Percentiles rank a stretch among this genome's conserved stretches.
These are phyloP conservation scores for Penicillium dipodomyicola DNA, from an alignment of 495 filamentous ascomycete genomes.

Conservation along the genomic window DNA sequence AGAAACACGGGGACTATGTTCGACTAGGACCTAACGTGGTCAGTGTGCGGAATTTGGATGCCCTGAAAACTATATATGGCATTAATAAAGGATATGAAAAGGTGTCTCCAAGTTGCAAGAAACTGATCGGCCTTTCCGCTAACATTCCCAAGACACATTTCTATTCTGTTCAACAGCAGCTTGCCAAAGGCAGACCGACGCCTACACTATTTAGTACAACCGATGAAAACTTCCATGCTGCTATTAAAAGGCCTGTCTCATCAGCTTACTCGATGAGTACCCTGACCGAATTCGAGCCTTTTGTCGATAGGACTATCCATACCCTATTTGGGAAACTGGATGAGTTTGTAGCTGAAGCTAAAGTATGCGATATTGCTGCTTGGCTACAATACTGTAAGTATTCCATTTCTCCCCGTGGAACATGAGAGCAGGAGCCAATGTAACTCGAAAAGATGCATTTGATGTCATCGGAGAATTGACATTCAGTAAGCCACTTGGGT, in stretches of 20 bases:
- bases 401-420: neutral
- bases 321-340: neutral
- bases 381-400: neutral
- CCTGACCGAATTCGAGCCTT: neutral
- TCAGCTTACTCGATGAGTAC: neutral
- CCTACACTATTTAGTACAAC: neutral
- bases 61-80: slow-evolving; percentile 28
- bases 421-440: neutral
- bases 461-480: neutral
- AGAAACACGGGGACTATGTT: slow-evolving; percentile 53
- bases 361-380: neutral
- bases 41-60: slow-evolving; percentile 43
- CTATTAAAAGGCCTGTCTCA: neutral
- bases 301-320: neutral
- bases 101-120: neutral
- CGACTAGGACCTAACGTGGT: slow-evolving; percentile 58
- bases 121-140: neutral
- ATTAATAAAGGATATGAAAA: slow-evolving; percentile 23
- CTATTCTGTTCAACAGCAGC: slow-evolving; percentile 24
- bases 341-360: neutral
- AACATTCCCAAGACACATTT: slow-evolving; percentile 25
- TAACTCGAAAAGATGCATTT: neutral
- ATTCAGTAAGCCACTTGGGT: neutral
- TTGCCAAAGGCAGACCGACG: slow-evolving; percentile 3
- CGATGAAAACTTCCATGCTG: neutral